A percentile compares a stretch with the other conserved stretches of the same genome.
These are phyloP conservation scores for Mycena polygramma DNA, from an alignment of 768 basidiomycete genomes.

Conservation along the genomic window DNA sequence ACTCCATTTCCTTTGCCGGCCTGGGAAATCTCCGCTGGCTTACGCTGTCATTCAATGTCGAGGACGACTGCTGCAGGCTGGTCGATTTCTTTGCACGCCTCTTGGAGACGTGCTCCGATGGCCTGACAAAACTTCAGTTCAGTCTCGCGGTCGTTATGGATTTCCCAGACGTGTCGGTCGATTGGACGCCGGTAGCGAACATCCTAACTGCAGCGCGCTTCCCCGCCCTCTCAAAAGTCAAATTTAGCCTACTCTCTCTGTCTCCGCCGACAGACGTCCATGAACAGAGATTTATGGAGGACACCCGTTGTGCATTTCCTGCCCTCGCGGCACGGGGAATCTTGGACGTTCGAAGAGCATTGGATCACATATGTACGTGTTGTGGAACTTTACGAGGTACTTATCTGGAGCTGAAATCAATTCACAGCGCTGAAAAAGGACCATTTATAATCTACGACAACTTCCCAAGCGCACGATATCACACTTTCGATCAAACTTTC, in stretches of 20 bases:
- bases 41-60: not conserved
- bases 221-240: not conserved
- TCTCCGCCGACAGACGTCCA: no score
- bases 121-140: not conserved
- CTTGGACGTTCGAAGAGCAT: no score
- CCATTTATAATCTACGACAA: no score
- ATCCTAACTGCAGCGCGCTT: not conserved
- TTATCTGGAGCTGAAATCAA: no score
- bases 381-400: no score
- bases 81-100: not conserved
- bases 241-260: not conserved
- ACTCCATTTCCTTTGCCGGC: not conserved
- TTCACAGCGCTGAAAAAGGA: no score
- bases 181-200: not conserved
- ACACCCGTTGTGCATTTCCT: no score
- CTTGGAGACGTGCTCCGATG: not conserved
- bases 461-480: no score
- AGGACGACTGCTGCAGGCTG: not conserved
- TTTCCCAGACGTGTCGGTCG: not conserved
- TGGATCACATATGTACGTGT: no score
- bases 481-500: no score
- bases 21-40: not conserved
- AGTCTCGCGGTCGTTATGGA: not conserved
- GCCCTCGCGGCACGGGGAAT: no score
- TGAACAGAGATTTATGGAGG: no score